These are phyloP conservation scores for Shiraia sp. DNA, from an alignment of 2,329 filamentous ascomycete species.

Conservation along the genomic window DNA sequence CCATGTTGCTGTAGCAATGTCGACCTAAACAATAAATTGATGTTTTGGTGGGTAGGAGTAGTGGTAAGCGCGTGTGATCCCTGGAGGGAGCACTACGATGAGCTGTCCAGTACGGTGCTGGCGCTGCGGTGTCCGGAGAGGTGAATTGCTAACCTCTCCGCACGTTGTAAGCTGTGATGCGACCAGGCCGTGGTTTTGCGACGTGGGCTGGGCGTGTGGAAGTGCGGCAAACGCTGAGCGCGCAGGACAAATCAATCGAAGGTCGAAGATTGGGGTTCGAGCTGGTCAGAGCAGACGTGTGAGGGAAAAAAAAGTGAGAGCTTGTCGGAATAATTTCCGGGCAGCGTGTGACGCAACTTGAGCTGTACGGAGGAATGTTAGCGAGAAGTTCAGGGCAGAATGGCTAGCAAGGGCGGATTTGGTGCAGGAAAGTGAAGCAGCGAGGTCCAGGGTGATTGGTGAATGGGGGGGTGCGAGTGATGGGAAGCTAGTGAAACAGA, in stretches of 20 bases:
- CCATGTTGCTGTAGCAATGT: slow-evolving; percentile 27
- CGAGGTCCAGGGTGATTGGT: no score
- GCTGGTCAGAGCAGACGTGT: slow-evolving; percentile 3
- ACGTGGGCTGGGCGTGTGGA: not conserved
- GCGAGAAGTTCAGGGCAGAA: slow-evolving; percentile 2
- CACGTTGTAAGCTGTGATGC: slow-evolving; percentile 31
- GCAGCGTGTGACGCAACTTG: slow-evolving; percentile 2
- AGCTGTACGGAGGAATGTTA: slow-evolving; percentile 20
- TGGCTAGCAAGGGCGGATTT: not conserved
- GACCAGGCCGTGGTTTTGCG: slow-evolving; percentile 21
- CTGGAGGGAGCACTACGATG: slow-evolving; percentile 34
- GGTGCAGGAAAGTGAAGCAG: not conserved
- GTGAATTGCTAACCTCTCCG: slow-evolving; percentile 46
- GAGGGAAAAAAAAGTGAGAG: slow-evolving; percentile 9
- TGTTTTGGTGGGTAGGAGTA: slow-evolving; percentile 7
- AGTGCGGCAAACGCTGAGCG: not conserved
- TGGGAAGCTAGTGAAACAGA: no score
- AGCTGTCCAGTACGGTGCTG: slow-evolving; percentile 35
- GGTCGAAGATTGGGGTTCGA: slow-evolving; percentile 6
- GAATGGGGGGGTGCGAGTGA: not conserved
- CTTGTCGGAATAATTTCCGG: slow-evolving; percentile 13
- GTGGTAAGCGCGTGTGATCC: slow-evolving; percentile 28
- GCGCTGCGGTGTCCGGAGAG: slow-evolving; percentile 46
- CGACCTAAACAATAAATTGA: slow-evolving; percentile 8
- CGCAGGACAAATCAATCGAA: not conserved